Conservation (phyloP, 768 basidiomycete genomes). For the Panellus pusillus region DNA sequence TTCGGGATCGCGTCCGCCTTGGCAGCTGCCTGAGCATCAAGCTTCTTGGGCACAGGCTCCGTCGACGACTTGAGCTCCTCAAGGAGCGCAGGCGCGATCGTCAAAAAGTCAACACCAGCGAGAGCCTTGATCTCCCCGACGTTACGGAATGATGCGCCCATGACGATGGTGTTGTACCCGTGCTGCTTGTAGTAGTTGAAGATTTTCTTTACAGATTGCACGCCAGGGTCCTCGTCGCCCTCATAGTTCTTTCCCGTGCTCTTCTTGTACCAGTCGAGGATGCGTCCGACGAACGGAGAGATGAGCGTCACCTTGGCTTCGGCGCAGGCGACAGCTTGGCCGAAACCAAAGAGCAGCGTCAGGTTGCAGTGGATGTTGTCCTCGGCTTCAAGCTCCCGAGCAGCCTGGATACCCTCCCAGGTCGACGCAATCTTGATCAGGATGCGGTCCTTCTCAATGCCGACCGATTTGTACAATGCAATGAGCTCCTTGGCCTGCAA, state of each 20-base stretch:
- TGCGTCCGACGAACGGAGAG: slow-evolving; percentile 99
- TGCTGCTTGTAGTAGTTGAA: slow-evolving; percentile 99
- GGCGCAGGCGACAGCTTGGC: slow-evolving; percentile 97
- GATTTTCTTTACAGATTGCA: slow-evolving; percentile 92
- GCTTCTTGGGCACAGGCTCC: slow-evolving; percentile 79
- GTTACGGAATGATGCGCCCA: slow-evolving; percentile 99
- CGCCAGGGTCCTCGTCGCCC: slow-evolving; percentile 94
- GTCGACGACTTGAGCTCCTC: slow-evolving; percentile 89
- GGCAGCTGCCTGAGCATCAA: slow-evolving; percentile 62
- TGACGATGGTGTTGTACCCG: slow-evolving; percentile 98
- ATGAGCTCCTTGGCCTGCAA: slow-evolving; percentile 81
- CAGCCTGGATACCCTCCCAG: slow-evolving; percentile 99
- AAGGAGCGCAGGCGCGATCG: slow-evolving; percentile 87
- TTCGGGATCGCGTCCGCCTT: slow-evolving; percentile 68
- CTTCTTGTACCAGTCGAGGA: slow-evolving; percentile 99
- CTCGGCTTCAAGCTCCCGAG: slow-evolving; percentile 90
- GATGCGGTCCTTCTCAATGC: slow-evolving; percentile 90
- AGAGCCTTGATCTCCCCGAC: slow-evolving; percentile 92
- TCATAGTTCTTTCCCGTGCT: slow-evolving; percentile 81
- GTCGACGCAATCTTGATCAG: slow-evolving; percentile 99
- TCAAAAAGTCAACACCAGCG: slow-evolving; percentile 97
- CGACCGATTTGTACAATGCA: slow-evolving; percentile 90
- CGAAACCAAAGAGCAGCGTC: slow-evolving; percentile 98
- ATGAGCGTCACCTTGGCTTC: slow-evolving; percentile 98
- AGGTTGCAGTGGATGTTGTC: slow-evolving; percentile 98